Conservation (phyloP, 495 filamentous ascomycete species). For the Mytilinidion resinicola region DNA sequence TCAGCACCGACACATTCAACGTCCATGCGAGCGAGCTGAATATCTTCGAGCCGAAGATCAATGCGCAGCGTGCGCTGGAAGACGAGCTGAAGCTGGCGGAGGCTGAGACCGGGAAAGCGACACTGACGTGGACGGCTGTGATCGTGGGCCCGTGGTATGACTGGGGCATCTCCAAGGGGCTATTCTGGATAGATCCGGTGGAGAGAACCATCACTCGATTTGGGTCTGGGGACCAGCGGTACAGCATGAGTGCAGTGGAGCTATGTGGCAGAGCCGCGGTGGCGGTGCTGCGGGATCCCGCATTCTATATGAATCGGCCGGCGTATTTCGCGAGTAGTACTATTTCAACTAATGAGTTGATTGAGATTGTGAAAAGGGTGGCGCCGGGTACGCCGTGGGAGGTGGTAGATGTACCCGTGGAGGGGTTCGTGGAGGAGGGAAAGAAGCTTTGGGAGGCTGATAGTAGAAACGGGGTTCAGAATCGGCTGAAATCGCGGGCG, state of each 20-base stretch:
- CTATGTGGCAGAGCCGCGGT: background rate
- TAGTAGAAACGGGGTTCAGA: conserved; percentile 5
- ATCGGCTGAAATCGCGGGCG: conserved; percentile 1
- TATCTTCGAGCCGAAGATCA: background rate
- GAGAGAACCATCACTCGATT: conserved; percentile 3
- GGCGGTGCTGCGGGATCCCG: background rate
- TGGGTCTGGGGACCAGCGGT: conserved; percentile 1
- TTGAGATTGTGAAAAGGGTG: background rate
- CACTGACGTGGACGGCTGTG: conserved; percentile 5
- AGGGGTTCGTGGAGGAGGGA: background rate
- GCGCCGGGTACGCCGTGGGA: background rate
- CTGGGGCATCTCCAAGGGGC: background rate
- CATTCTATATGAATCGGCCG: background rate
- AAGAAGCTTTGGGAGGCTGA: conserved; percentile 8
- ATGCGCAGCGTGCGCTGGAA: conserved; percentile 1
- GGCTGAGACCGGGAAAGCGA: background rate
- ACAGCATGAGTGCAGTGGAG: background rate
- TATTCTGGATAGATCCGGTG: conserved; percentile 5
- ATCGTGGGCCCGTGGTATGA: conserved; percentile 10
- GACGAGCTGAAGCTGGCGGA: conserved; percentile 1
- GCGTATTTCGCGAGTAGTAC: conserved; percentile 4
- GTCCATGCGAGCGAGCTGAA: background rate
- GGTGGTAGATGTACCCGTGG: background rate
- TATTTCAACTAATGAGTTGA: background rate
- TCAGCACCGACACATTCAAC: conserved; percentile 6